Evolutionary conservation across 2,329 filamentous ascomycete species (phyloP).

Genomic region (Allantophomopsis lycopodina): DNA sequence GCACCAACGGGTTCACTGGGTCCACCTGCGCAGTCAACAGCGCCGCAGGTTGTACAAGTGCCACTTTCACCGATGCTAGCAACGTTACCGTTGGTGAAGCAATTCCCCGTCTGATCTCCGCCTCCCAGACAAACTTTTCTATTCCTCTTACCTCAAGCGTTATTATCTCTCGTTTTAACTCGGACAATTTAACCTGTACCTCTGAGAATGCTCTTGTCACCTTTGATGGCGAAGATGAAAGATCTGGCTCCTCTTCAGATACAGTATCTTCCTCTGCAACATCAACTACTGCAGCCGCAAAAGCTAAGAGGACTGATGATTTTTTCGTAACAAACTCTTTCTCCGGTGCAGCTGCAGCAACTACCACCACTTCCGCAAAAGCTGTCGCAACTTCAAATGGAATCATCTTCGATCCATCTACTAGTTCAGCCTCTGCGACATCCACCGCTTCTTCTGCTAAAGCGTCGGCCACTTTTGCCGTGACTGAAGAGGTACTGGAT

Average conservation of each 20-base stretch:
- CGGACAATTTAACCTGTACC: constrained; percentile 63
- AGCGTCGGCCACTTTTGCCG: constrained; percentile 24
- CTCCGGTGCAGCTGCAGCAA: constrained; percentile 1
- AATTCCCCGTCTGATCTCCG: constrained; percentile 59
- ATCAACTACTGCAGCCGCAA: background rate
- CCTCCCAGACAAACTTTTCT: constrained; percentile 54
- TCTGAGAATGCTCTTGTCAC: constrained; percentile 80
- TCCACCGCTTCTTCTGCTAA: constrained; percentile 6
- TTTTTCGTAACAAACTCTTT: background rate
- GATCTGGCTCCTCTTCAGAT: constrained; percentile 7
- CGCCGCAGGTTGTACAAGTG: constrained; percentile 39
- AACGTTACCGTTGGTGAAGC: constrained; percentile 74
- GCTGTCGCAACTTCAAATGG: background rate
- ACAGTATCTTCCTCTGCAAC: constrained; percentile 5
- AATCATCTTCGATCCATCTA: constrained; percentile 3
- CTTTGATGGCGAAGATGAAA: constrained; percentile 43
- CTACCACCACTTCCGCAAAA: background rate
- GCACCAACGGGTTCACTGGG: constrained; percentile 75
- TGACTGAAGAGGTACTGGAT: constrained; percentile 43
- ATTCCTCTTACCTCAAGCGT: constrained; percentile 58
- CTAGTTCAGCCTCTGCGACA: background rate
- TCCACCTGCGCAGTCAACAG: constrained; percentile 37
- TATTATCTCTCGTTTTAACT: constrained; percentile 65
- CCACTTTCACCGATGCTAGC: constrained; percentile 21
- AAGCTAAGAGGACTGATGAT: constrained; percentile 1